Base-by-base conservation (phyloP, 441 rosid species). In the Populus hybrid region DNA sequence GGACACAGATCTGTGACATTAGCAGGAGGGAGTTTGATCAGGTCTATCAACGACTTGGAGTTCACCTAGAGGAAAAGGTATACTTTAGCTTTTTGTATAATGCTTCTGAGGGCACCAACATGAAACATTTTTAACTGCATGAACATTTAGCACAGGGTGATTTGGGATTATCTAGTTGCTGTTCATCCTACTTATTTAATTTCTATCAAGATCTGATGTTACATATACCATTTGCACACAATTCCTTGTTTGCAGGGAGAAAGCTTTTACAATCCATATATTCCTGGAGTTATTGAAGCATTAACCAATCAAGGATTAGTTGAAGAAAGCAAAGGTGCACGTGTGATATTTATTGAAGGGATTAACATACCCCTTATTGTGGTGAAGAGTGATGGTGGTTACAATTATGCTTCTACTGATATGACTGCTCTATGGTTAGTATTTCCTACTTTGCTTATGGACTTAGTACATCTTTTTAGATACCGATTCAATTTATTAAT, bases 351-450 rank as follows among this genome's bases (percentile, higher is more conserved):
- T 75, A 18, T 92, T 38, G 95, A 92, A 80, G 97, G 97, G 70
- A 34, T 76, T 77, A 86, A 87, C 71, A 92, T 90, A 79, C 99
- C 99, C 73, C 93, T 94, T 82, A 95, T 95, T 50, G 91, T 94
- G 78, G 93, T 95, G 79, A 95, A 95, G 93, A 92, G 92, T 80
- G 98, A 94, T 76, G 99, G 98, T 64, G 98, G 97, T 76, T 95
- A 78, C 87, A 94, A 92, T 84, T 95, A 95, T 83, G 98, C 97
- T 63, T 91, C 98, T 66, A 94, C 98, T 73, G 98, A 95, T 83
- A 83, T 95, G 32, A 10, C 99, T 82, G 97, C 99, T 76, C 89
- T 95, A 78, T 92, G 99, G 99, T 95, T 77, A 78, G 94, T 83
- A 11, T 21, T 35, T 20, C 26, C 23, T 66, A 9, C 26, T 46